Percentiles rank a stretch among this genome's conserved stretches.
Evolutionary conservation across 768 basidiomycete species (phyloP).

Genomic region (Amanita polypyramis): DNA sequence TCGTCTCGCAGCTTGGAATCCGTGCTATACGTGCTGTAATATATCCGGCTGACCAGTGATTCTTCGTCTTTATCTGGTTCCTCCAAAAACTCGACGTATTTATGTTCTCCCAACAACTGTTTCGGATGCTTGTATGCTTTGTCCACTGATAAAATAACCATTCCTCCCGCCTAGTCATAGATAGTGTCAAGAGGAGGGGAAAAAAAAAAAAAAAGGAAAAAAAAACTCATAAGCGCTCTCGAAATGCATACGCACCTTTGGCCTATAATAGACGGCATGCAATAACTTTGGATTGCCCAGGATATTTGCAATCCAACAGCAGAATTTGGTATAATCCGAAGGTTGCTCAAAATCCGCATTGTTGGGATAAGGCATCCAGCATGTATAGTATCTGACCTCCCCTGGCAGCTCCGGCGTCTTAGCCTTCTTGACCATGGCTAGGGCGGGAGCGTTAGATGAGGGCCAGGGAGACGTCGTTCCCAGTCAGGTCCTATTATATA

Average conservation of each 20-base stretch:
- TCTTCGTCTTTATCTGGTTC: constrained; percentile 28
- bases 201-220: too few species aligned
- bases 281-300: constrained; percentile 24
- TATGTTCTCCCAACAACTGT: constrained; percentile 38
- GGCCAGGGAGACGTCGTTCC: too few species aligned
- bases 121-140: constrained; percentile 25
- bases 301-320: constrained; percentile 37
- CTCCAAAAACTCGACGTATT: constrained; percentile 35
- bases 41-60: constrained; percentile 27
- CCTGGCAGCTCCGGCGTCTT: constrained; percentile 31
- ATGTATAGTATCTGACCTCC: constrained; percentile 35
- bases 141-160: constrained; percentile 39
- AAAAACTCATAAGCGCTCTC: too few species aligned
- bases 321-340: constrained; percentile 28
- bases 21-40: constrained; percentile 29
- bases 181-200: too few species aligned
- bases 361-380: constrained; percentile 39
- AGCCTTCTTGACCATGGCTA: constrained; percentile 26
- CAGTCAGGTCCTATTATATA: too few species aligned
- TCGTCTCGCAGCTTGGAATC: constrained; percentile 38
- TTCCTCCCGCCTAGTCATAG: constrained; percentile 26
- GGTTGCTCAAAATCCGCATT: constrained; percentile 34
- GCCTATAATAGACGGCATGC: constrained; percentile 35
- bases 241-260: constrained; percentile 29
- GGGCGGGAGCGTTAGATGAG: neutral